Conservation (phyloP, 169 alveolate genomes). For the Besnoitia besnoiti region DNA sequence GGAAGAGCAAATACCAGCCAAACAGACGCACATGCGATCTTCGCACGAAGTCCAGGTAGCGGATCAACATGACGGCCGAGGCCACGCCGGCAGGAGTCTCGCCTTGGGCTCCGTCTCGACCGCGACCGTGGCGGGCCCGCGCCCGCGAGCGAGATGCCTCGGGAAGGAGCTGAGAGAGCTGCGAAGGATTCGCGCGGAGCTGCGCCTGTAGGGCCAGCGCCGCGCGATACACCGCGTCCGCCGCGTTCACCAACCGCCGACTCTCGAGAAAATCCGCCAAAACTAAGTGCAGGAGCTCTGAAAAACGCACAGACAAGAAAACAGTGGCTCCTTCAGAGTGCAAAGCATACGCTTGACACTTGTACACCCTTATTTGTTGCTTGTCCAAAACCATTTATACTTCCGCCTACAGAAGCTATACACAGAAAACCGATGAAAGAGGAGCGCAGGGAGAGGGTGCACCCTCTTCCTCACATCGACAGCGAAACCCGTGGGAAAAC, state of each 20-base stretch:
- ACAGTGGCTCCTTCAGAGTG: too few relatives aligned
- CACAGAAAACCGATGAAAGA: too few relatives aligned
- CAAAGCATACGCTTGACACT: too few relatives aligned
- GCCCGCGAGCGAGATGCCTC: not conserved
- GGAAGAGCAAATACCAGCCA: not conserved
- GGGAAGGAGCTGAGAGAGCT: not conserved
- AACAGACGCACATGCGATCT: constrained; percentile 25
- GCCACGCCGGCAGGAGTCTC: not conserved
- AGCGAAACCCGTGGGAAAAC: too few relatives aligned
- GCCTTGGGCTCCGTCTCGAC: not conserved
- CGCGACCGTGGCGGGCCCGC: not conserved
- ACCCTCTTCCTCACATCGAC: too few relatives aligned
- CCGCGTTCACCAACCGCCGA: constrained; percentile 31
- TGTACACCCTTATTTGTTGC: too few relatives aligned
- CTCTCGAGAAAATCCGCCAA: constrained; percentile 40
- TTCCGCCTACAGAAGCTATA: too few relatives aligned
- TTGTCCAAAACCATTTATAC: too few relatives aligned
- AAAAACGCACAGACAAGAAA: too few relatives aligned
- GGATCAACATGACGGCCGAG: constrained; percentile 20
- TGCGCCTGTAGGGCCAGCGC: constrained; percentile 46
- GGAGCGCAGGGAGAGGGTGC: too few relatives aligned
- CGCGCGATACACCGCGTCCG: constrained; percentile 36
- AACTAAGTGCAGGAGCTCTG: constrained; percentile 41
- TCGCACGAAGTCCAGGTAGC: constrained; percentile 38
- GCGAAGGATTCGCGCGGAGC: not conserved